phyloP scores from a whole-genome alignment of 2,329 filamentous ascomycete genomes.

The Cladophialophora carrionii region DNA sequence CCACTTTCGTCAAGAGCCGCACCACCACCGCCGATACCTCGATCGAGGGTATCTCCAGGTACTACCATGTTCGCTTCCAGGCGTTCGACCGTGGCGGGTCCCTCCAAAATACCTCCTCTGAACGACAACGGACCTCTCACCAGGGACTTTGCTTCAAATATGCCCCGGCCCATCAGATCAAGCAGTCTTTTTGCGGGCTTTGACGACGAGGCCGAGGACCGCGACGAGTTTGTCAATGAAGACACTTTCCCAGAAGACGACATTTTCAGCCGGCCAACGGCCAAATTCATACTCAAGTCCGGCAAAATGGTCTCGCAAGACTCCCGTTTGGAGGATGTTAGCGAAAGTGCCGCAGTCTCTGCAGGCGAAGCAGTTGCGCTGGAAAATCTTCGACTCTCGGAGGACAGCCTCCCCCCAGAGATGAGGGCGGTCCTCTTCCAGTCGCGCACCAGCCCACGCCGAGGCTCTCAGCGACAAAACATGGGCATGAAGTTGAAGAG shows the following conservation, averaged over 20 bases:
- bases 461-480: slow-evolving; percentile 25
- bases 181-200: slow-evolving; percentile 89
- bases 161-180: slow-evolving; percentile 72
- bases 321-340: slow-evolving; percentile 45
- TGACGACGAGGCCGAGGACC: slow-evolving; percentile 65
- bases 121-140: slow-evolving; percentile 78
- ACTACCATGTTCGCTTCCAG: slow-evolving; percentile 42
- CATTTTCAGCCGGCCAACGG: slow-evolving; percentile 50
- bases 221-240: slow-evolving; percentile 34
- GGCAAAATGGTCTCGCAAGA: slow-evolving; percentile 49
- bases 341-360: slow-evolving; percentile 36
- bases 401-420: slow-evolving; percentile 35
- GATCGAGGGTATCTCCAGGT: slow-evolving; percentile 40
- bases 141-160: slow-evolving; percentile 51
- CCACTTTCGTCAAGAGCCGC: slow-evolving; percentile 41
- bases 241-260: slow-evolving; percentile 48
- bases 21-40: slow-evolving; percentile 30
- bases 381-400: slow-evolving; percentile 36
- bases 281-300: slow-evolving; percentile 48
- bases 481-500: slow-evolving; percentile 33
- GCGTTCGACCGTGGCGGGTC: slow-evolving; percentile 25
- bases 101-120: slow-evolving; percentile 34
- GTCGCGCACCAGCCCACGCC: slow-evolving; percentile 25
- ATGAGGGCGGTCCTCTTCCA: slow-evolving; percentile 32
- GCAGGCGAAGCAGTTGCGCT: slow-evolving; percentile 35